Base-by-base conservation (phyloP, 2,329 filamentous ascomycete species). In the Diatrype stigma region DNA sequence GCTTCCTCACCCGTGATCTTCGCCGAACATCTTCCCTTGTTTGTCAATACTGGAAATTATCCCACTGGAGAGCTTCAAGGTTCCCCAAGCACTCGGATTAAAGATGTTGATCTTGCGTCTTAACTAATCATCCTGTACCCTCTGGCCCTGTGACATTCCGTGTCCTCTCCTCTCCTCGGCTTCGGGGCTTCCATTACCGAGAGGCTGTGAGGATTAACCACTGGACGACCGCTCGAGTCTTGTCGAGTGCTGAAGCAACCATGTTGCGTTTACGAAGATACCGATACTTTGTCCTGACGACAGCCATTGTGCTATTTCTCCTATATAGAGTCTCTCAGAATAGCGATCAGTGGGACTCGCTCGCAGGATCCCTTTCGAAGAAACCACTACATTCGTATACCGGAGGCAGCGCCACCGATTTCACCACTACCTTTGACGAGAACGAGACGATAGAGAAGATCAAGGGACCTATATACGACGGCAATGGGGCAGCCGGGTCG, bases 251-350 rank as follows among this genome's bases (percentile, higher is more conserved):
- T 11, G 6, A 23, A 44, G 22, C 16, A 19, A 53, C 45, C 38
- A 65, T 65, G 63, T 53, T 62, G 23, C 63, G 59, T 48, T 21
- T 65, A 53, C 61, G 63, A 26, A 60, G 60, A 59, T 65, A 63
- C 38, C 62, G 63, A 38, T 63, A 63, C 48, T 65, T 62, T 46
- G 57, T 61, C 37, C 59, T 65, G 30, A 60, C 60, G 28, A 59
- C 63, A 22, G 58, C 60, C 28, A 51, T 63, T 19, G 48, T 63
- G 32, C 58, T 65, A 6, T 60, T 64, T 49, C 45, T 65, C 11
- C 46, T 65, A 16, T 64, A 61, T 40, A 59, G 56, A 17, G 52
- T 59, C 32, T 56, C 57, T 17, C 53, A 54, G 47, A 57, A 63
- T 16, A 63, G 54, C 49, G 55, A 60, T 22, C 57, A 60, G 56